Conservation (phyloP, 208 protist genomes). For the Strigomonas oncopelti region DNA sequence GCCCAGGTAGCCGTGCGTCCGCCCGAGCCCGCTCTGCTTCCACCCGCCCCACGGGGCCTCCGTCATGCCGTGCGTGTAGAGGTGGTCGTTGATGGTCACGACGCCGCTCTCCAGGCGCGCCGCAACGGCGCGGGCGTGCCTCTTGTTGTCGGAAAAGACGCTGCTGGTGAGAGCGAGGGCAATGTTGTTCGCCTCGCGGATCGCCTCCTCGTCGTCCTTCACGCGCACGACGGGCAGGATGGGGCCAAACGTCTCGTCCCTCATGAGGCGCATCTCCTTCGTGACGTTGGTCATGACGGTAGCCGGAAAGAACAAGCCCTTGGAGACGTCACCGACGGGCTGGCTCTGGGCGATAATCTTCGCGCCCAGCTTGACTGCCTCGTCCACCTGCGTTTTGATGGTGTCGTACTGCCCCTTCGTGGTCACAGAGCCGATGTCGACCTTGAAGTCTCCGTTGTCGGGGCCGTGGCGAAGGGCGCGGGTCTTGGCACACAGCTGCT, state of each 20-base stretch:
- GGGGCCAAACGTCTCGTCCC: slow-evolving; percentile 89
- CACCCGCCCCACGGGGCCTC: slow-evolving; percentile 81
- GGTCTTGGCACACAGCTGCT: slow-evolving; percentile 52
- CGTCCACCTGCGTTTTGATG: slow-evolving; percentile 58
- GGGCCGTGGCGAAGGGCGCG: slow-evolving; percentile 67
- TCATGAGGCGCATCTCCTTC: slow-evolving; percentile 42
- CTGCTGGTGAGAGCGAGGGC: slow-evolving; percentile 73
- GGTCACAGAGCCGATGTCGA: slow-evolving; percentile 74
- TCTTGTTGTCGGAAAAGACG: slow-evolving; percentile 75
- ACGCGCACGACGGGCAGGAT: slow-evolving; percentile 77
- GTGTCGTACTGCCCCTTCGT: slow-evolving; percentile 58
- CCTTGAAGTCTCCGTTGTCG: slow-evolving; percentile 41
- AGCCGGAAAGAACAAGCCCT: too few species aligned
- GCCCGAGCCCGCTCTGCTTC: slow-evolving; percentile 88
- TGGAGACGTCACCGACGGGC: too few species aligned
- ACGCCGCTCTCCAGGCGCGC: slow-evolving; percentile 77
- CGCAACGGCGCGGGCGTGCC: slow-evolving; percentile 52
- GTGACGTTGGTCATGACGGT: slow-evolving; percentile 74
- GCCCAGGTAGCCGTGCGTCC: slow-evolving; percentile 77
- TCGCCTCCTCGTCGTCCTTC: slow-evolving; percentile 59
- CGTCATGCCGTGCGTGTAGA: slow-evolving; percentile 43
- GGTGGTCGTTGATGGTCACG: slow-evolving; percentile 78
- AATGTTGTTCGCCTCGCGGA: slow-evolving; percentile 77
- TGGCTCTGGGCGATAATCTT: slow-evolving; percentile 78
- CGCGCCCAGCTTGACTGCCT: slow-evolving; percentile 78